Evolutionary conservation across 176 grass and related monocot genomes (phyloP), one percentile per base, ranked within the genome.

Genomic region (Melocanna baccifera): DNA sequence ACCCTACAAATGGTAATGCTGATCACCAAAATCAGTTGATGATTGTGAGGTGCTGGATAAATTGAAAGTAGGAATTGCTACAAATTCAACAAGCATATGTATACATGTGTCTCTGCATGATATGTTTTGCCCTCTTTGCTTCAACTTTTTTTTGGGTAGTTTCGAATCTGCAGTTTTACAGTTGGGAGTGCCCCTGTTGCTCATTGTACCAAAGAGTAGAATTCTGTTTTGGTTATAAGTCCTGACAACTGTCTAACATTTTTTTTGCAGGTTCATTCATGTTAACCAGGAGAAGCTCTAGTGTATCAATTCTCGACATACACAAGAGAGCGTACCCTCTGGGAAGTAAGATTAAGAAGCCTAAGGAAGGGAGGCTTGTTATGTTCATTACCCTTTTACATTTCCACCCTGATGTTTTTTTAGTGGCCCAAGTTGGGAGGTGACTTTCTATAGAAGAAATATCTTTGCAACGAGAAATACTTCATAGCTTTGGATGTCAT

Each of bases 371-470:
- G 71, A 83, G 41, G 86, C 73, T 77, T 87, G 52, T 77, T 36
- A 87, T 77, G 52, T 71, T 71, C 52, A 75, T 83, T 67, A 42
- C 41, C 64, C 20, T 65, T 86, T 63, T 50, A 77, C 64, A 62
- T 88, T 66, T 83, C 4, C n/a, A 43, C 32, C 42, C 30, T 63
- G 63, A 53, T 65, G 57, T 77, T 88, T 69, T 59, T 66, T 42
- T 78, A 42, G 86, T 34, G 65, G 52, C 55, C 20, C 55, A 69
- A 75, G 22, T 51, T 88, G 71, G 78, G 61, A 52, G 32, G 29
- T 10, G 53, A 71, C 53, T 83, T 82, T 59, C 71, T 83, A 83
- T 25, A 88, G 79, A 69, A 77, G 79, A 82, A 82, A 87, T 77
- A 71, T 69, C 79, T 39, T 59, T 69, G 71, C 86, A 87, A 47